Evolutionary conservation across 177 flowering plant genomes (phyloP), one percentile per base, ranked within the genome.

Genomic region (Vitis hybrid): DNA sequence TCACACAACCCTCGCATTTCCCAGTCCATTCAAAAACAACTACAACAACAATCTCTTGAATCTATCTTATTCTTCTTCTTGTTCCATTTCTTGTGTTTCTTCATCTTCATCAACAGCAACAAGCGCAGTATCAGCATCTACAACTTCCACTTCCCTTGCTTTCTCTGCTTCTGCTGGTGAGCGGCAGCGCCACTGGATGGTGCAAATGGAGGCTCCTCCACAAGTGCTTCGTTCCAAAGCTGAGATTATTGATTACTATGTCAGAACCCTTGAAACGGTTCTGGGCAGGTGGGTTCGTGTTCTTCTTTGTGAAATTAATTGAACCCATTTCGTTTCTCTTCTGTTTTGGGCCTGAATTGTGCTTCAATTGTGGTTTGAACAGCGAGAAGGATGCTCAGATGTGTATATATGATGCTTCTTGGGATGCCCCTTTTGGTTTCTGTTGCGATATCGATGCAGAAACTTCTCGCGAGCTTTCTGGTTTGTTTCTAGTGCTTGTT

Each of bases 351-450:
- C 50, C 56, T 64, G 16, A 62, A 10, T 70, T 51, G 29, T 26
- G 48, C 19, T 67, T 66, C 14, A n/a, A 51, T 49, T 31, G 33
- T 51, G 65, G 26, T 51, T 73, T 82, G 57, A 18, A 48, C 82
- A 90, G 96, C 74, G 90, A 89, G 67, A 84, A 72, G 73, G 94
- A 90, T 75, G 94, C 96, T 62, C 92, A 88, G 72, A 82, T 80
- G 92, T 81, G 96, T 80, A 88, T 89, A 58, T 92, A 90, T 77
- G 78, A 88, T 76, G 93, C 78, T 62, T 92, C 89, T 45, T 82
- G 81, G 74, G 76, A 80, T 52, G 78, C 82, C 74, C 84, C 79
- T 66, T 90, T 85, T 55, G 93, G 96, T 7, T 92, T 92, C 73
- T 90, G 94, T 66, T 90, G 92, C 58, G 82, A 82, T 29, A 69